phyloP scores from a whole-genome alignment of 768 basidiomycete genomes.

The Boletus edulis region DNA sequence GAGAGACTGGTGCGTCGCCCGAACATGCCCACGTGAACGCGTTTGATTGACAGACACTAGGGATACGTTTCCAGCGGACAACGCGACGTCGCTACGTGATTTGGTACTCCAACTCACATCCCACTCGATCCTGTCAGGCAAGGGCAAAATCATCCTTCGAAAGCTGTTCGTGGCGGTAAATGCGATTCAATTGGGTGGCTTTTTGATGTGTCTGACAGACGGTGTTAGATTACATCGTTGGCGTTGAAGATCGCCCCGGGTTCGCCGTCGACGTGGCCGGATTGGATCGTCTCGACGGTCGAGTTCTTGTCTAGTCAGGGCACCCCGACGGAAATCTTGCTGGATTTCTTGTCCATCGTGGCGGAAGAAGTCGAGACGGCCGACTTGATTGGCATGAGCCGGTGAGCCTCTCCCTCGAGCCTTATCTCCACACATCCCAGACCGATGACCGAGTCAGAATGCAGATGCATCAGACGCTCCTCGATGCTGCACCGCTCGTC shows the following conservation, averaged over 20 bases:
- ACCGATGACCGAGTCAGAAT: slow-evolving; percentile 38
- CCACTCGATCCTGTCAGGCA: slow-evolving; percentile 56
- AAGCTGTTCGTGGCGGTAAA: slow-evolving; percentile 85
- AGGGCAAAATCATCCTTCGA: slow-evolving; percentile 70
- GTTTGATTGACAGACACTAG: slow-evolving; percentile 36
- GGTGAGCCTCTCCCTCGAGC: slow-evolving; percentile 47
- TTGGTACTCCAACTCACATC: slow-evolving; percentile 69
- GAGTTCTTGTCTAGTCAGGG: slow-evolving; percentile 59
- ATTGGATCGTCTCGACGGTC: slow-evolving; percentile 71
- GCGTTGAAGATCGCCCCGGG: slow-evolving; percentile 68
- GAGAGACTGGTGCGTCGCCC: slow-evolving; percentile 72
- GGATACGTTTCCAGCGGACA: slow-evolving; percentile 69
- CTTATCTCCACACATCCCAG: neutral
- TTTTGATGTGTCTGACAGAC: too few species aligned
- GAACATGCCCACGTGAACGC: neutral
- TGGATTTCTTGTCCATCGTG: slow-evolving; percentile 79
- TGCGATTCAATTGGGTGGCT: neutral
- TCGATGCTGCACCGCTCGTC: slow-evolving; percentile 68
- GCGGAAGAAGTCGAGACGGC: slow-evolving; percentile 80
- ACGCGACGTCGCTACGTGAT: slow-evolving; percentile 57
- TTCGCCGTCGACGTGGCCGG: slow-evolving; percentile 61
- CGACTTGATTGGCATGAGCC: slow-evolving; percentile 69
- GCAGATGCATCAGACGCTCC: slow-evolving; percentile 63
- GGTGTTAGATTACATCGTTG: slow-evolving; percentile 56
- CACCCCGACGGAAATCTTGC: slow-evolving; percentile 54